A percentile compares a stretch with the other conserved stretches of the same genome.
These are phyloP conservation scores for Pseudonitzschia delicatissima DNA, from an alignment of 108 stramenopile species.

Conservation along the genomic window DNA sequence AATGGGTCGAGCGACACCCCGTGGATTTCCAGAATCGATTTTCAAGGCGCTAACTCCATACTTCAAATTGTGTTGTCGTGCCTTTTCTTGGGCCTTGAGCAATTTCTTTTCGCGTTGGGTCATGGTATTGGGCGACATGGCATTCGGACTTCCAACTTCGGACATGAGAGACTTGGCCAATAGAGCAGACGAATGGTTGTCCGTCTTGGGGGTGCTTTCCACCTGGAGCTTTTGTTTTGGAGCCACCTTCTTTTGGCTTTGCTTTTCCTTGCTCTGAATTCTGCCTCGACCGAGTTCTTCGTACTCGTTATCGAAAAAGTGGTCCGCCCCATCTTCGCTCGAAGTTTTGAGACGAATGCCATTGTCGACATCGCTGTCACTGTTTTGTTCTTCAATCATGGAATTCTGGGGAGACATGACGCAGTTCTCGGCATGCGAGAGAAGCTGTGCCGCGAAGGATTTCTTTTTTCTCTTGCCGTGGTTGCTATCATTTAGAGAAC, in stretches of 20 bases:
- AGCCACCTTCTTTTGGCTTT: neutral
- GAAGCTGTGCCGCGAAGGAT: constrained; percentile 10
- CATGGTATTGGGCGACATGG: constrained; percentile 55
- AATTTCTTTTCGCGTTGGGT: constrained; percentile 51
- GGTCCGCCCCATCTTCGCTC: neutral
- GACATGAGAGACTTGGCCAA: constrained; percentile 54
- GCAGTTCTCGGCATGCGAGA: constrained; percentile 16
- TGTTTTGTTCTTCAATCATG: neutral
- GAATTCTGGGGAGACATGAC: constrained; percentile 25
- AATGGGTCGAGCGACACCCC: constrained; percentile 24
- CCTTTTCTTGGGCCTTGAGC: constrained; percentile 51
- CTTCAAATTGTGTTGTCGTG: constrained; percentile 1
- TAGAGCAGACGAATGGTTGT: constrained; percentile 29
- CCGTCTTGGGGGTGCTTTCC: constrained; percentile 1
- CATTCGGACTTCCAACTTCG: constrained; percentile 61
- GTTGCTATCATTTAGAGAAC: neutral
- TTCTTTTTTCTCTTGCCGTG: neutral
- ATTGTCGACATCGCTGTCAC: constrained; percentile 8
- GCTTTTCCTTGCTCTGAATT: neutral
- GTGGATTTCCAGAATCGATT: neutral
- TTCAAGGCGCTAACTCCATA: neutral
- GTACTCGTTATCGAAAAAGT: constrained; percentile 26
- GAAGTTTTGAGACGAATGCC: neutral
- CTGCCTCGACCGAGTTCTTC: constrained; percentile 27
- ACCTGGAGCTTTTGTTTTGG: neutral